Base-by-base conservation (phyloP, 139 green algal species). In the Auxenochlorella pyrenoidosa region DNA sequence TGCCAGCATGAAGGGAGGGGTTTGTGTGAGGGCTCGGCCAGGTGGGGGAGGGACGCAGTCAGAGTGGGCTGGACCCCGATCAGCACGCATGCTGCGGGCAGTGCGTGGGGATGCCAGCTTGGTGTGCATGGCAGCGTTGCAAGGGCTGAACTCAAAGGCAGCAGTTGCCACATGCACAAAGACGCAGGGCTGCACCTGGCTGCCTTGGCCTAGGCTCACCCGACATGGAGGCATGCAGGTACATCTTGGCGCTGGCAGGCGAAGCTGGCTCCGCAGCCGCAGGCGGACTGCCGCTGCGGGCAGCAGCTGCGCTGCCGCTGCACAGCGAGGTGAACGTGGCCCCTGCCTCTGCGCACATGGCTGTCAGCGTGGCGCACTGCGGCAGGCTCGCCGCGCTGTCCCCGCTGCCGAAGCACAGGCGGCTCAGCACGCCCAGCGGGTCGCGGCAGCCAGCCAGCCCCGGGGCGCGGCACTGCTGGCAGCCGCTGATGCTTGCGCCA, bases 221-320 rank as follows among this genome's bases (percentile, higher is more conserved):
- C 34, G 80, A 79, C 65, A 87, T 89, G 70, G 65, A 60, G 19
- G 88, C 85, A 51, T 92, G 89, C n/a, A 92, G 18, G 44, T 79
- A 92, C 86, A 87, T 89, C 44, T 82, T 86, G 65, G 85, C 72
- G 38, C n/a, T 30, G 3, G 41, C 65, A 21, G 44, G 70, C 54
- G 47, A 24, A 44, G 82, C 82, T 18, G 43, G 1, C 30, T 38
- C 24, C 47, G 32, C 24, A 43, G 66, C n/a, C 34, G 66, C 36
- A 36, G 54, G 24, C 5, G 44, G 30, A 30, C 59, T 41, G 79
- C 38, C 36, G 51, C 51, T 34, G 80, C 63, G 77, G 80, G 21
- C 47, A 21, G 36, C 79, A 30, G 40, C 36, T 34, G 77, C 10
- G 83, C n/a, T n/a, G 60, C 47, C 10, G 41, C 15, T 51, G 38